Evolutionary conservation across 257 asterid species (phyloP).

Genomic region (Schizonepeta tenuifolia): DNA sequence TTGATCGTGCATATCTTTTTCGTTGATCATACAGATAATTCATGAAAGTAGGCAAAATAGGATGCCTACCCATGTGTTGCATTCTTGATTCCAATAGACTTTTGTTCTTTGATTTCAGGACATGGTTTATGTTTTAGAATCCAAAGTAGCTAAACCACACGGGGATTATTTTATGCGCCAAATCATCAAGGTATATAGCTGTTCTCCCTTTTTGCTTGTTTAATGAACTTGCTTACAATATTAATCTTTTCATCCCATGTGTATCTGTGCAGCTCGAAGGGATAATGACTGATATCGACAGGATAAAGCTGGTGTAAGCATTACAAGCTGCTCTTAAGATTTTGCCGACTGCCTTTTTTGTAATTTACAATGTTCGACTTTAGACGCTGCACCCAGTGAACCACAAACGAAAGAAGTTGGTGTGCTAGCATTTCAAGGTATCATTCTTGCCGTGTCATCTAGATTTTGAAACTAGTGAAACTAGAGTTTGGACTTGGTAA

Average conservation of each 20-base stretch:
- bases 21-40: too few relatives aligned
- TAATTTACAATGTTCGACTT: neutral
- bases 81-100: neutral
- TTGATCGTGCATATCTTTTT: neutral
- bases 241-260: neutral
- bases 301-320: constrained; percentile 35
- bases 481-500: too few relatives aligned
- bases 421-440: too few relatives aligned
- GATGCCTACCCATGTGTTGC: neutral
- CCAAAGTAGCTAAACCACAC: constrained; percentile 59
- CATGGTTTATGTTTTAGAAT: constrained; percentile 55
- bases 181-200: constrained; percentile 58
- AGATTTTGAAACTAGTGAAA: too few relatives aligned
- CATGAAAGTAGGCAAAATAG: too few relatives aligned
- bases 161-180: constrained; percentile 81
- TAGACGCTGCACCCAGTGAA: too few relatives aligned
- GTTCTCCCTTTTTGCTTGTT: neutral
- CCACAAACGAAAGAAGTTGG: too few relatives aligned
- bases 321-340: neutral
- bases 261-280: constrained; percentile 61
- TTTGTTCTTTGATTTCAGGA: constrained; percentile 49
- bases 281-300: constrained; percentile 45
- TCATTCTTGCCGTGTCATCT: too few relatives aligned
- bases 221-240: neutral
- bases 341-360: neutral